Evolutionary conservation across 2,329 filamentous ascomycete species (phyloP), one percentile per base, ranked within the genome.

Genomic region (Orbilia blumenaviensis): DNA sequence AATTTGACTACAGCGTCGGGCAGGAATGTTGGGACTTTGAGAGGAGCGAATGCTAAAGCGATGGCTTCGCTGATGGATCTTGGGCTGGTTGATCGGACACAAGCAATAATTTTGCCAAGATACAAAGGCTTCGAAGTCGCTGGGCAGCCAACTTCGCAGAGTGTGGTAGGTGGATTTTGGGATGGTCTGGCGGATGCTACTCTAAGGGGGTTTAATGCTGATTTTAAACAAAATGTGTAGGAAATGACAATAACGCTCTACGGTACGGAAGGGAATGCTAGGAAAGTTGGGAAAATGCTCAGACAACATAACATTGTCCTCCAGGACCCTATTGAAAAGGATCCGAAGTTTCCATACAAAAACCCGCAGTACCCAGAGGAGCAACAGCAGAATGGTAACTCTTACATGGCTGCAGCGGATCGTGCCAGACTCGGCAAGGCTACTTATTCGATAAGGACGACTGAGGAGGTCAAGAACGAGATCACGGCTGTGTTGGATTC

Each of bases 51-150:
- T 48, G 63, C 71, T 21, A 75, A 75, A 44, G 71, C 71, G 25
- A 75, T 75, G 71, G 71, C 71, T 25, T 75, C 71, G 8, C 54
- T 75, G 16, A 75, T 75, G 71, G 71, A 75, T 42, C 38, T 75
- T 4, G 71, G 71, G 32, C 25, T 75, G 25, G 71, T 75, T 29
- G 71, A 75, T 60, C 54, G 71, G 48, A 68, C 71, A 9, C 71
- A 75, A 18, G 71, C 71, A 38, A 56, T 75, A 8, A 75, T 75
- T 48, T 27, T 68, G 23, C 71, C 71, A 25, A 67, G 71, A 38
- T 75, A 75, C 36, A 75, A 75, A 18, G 71, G 71, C 21, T 75
- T 75, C 23, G 71, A 75, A 50, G 71, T 75, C 7, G 71, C 71
- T 1, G 71, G 71, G 6, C 71, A 75, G 12, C 71, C 71, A 32